phyloP scores from a whole-genome alignment of 176 grass and related monocot species.

The Triticum timopheevii region DNA sequence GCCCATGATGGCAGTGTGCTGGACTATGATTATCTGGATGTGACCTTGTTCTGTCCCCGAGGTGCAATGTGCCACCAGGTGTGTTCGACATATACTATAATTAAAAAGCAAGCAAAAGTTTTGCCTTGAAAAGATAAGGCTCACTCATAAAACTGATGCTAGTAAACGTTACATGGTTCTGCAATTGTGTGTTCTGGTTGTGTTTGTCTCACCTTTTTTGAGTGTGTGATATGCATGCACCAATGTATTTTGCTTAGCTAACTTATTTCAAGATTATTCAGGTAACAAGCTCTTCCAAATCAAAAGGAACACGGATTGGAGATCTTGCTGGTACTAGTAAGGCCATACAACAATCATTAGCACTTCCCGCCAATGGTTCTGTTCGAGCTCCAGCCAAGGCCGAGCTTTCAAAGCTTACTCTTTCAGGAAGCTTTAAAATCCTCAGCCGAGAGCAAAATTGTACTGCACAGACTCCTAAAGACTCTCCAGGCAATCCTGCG shows the following conservation, averaged over 20 bases:
- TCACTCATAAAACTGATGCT: background rate
- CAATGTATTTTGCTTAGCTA: background rate
- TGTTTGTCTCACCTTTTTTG: conserved; percentile 4
- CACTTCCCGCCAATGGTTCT: conserved; percentile 28
- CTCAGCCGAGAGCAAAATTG: conserved; percentile 60
- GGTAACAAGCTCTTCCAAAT: conserved; percentile 51
- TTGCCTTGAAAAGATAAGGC: background rate
- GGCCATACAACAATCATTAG: conserved; percentile 31
- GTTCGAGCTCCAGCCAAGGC: conserved; percentile 49
- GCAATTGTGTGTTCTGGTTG: conserved; percentile 1
- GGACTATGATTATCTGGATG: background rate
- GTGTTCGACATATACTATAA: background rate
- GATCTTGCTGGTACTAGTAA: conserved; percentile 44
- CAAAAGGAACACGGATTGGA: conserved; percentile 49
- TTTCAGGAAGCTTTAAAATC: conserved; percentile 56
- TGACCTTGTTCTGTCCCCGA: background rate
- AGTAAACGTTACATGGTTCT: background rate
- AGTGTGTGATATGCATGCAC: background rate
- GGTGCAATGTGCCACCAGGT: background rate
- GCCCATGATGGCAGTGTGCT: background rate
- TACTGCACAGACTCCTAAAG: conserved; percentile 32
- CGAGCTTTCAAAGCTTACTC: conserved; percentile 49
- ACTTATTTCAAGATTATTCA: conserved; percentile 35
- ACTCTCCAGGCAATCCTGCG: conserved; percentile 33
- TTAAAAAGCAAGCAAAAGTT: background rate